These are phyloP conservation scores for Rutstroemia sp. DNA, from an alignment of 2,329 filamentous ascomycete species.

Conservation along the genomic window DNA sequence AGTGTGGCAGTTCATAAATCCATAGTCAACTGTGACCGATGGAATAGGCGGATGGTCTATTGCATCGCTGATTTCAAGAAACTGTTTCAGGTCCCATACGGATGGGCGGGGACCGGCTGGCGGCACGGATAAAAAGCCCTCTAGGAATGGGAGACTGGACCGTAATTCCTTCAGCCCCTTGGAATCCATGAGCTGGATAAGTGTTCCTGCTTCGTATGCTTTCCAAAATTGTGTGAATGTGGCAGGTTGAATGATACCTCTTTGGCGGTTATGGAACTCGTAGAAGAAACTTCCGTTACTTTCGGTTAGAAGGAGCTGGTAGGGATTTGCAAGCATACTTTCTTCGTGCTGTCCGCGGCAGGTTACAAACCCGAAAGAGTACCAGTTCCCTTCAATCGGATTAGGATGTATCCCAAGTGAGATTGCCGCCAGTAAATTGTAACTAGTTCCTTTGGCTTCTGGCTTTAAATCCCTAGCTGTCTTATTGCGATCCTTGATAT, in stretches of 20 bases:
- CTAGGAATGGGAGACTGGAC: not conserved
- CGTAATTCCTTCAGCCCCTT: slow-evolving; percentile 15
- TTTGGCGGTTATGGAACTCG: too few relatives aligned
- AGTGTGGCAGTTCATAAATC: slow-evolving; percentile 24
- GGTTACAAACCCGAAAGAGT: not conserved
- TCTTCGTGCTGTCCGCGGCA: not conserved
- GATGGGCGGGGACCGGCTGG: slow-evolving; percentile 10
- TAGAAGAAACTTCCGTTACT: too few relatives aligned
- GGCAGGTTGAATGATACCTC: not conserved
- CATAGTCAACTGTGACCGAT: slow-evolving; percentile 21
- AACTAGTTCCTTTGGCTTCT: not conserved
- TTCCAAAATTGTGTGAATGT: slow-evolving; percentile 27
- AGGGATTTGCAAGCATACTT: not conserved
- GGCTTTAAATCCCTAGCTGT: not conserved
- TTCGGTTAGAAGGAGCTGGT: not conserved
- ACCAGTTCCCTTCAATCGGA: not conserved
- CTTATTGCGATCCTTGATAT: not conserved
- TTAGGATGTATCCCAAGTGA: not conserved
- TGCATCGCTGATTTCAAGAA: slow-evolving; percentile 20
- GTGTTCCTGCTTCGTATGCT: slow-evolving; percentile 21
- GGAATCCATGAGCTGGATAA: slow-evolving; percentile 26
- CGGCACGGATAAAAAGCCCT: not conserved
- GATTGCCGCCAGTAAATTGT: not conserved
- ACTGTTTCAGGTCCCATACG: slow-evolving; percentile 28
- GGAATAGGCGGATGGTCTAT: slow-evolving; percentile 8